phyloP scores from a whole-genome alignment of 371 early-diverging fungal genomes.

The Apophysomyces elegans region DNA sequence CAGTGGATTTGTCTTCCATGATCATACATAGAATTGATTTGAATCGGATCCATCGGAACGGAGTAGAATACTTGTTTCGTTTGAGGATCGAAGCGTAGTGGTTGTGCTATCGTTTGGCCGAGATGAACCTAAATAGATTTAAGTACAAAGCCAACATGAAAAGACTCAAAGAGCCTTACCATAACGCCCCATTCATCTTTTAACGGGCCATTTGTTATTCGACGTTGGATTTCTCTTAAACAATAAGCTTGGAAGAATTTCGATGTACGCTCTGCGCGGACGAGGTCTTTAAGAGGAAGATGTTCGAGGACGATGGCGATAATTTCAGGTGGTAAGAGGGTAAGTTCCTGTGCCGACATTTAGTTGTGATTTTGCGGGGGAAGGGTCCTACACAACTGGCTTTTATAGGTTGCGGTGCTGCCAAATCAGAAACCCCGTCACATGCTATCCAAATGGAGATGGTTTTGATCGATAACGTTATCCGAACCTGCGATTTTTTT shows the following conservation, averaged over 20 bases:
- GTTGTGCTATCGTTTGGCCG: conserved; percentile 39
- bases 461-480: conserved; percentile 9
- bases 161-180: conserved; percentile 29
- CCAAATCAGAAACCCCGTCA: conserved; percentile 1
- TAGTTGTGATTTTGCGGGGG: not conserved
- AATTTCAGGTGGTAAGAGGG: conserved; percentile 45
- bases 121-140: conserved; percentile 38
- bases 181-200: conserved; percentile 42
- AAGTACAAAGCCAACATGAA: conserved; percentile 1
- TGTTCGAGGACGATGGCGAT: conserved; percentile 37
- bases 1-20: conserved; percentile 49
- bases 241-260: conserved; percentile 40
- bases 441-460: conserved; percentile 8
- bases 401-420: not conserved
- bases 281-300: conserved; percentile 44
- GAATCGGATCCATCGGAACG: conserved; percentile 46
- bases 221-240: conserved; percentile 42
- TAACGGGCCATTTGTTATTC: conserved; percentile 29
- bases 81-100: conserved; percentile 37
- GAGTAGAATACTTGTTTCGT: conserved; percentile 40
- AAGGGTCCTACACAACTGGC: conserved; percentile 2
- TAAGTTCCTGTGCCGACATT: conserved; percentile 14
- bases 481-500: not conserved
- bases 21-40: conserved; percentile 51
- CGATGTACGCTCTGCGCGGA: conserved; percentile 43